phyloP scores from a whole-genome alignment of 306 rosid species.

The Urtica urens region DNA sequence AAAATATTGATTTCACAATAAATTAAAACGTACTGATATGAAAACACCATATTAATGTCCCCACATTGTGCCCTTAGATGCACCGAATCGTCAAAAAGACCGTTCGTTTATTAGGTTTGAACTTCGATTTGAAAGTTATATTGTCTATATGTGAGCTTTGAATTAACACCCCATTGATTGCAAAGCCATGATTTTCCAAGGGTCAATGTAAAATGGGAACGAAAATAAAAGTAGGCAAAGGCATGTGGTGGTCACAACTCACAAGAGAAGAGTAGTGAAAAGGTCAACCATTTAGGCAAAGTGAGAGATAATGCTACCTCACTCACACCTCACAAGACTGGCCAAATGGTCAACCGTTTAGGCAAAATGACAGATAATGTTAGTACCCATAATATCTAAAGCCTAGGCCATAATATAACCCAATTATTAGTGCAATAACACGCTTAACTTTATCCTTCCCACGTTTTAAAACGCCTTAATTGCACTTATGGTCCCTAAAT shows the following conservation, averaged over 20 bases:
- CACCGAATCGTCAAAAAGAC: constrained; percentile 1
- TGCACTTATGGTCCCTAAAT: too few relatives aligned
- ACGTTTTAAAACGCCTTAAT: not conserved
- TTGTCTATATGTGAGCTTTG: too few relatives aligned
- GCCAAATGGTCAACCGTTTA: constrained; percentile 12
- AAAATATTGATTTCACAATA: not conserved
- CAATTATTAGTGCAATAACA: not conserved
- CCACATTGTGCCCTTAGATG: not conserved
- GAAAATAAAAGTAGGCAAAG: not conserved
- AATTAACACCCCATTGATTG: not conserved
- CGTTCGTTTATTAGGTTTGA: not conserved
- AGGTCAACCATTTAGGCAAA: constrained; percentile 13
- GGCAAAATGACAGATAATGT: not conserved
- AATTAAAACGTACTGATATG: not conserved
- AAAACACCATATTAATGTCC: not conserved
- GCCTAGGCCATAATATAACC: not conserved
- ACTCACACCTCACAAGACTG: too few relatives aligned
- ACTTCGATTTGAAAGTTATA: too few relatives aligned
- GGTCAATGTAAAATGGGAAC: not conserved
- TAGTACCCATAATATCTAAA: not conserved
- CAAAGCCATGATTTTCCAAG: constrained; percentile 1
- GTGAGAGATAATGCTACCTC: not conserved
- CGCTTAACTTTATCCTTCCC: not conserved
- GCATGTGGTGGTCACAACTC: constrained; percentile 2
- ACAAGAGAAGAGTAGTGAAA: not conserved